Evolutionary conservation across 163 green algal species (phyloP), one percentile per base, ranked within the genome.

Genomic region (Chloroidium sp.): DNA sequence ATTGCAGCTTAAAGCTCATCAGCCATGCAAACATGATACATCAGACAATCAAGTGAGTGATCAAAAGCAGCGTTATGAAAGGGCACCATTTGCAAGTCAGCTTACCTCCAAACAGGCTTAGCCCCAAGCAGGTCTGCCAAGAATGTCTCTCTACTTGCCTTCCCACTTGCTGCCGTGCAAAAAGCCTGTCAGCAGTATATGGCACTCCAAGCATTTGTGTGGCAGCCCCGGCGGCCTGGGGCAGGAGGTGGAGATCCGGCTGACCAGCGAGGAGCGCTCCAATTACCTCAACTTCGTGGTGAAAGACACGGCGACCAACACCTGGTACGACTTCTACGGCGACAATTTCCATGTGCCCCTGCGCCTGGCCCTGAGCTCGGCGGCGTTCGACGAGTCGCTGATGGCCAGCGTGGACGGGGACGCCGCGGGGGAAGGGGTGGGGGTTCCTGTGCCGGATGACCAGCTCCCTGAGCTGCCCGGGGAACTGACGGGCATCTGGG

Each of bases 221-320:
- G 6, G 67, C 67, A n/a, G 67, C 67, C 6, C 6, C 6, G 10
- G 10, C 74, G 85, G 78, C 1, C 79, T 78, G 62, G 84, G 62
- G 12, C 76, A 88, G 80, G 62, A 82, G 72, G 80, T 97, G 60
- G 76, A 77, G 58, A 88, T 98, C 8, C 6, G 77, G 60, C 90
- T 98, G 2, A 13, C 76, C 1, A 88, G 87, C 10, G 85, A 92
- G 6, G 92, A 98, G 83, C 87, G 87, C 2, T 96, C 89, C 0
- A 92, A 97, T 74, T 90, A 87, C 61, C 84, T 98, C 12, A 96
- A 97, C 87, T 98, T 98, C 89, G 96, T 98, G 62, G 74, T 98
- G 13, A 98, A 98, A 87, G 93, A 98, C 74, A 89, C 90, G 13
- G 86, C 86, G 14, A 95, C 89, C 57, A 93, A 94, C 84, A 89